A percentile compares a stretch with the other conserved stretches of the same genome.
Evolutionary conservation across 2,329 filamentous ascomycete species (phyloP).

Genomic region (Sclerotinia subarctica): DNA sequence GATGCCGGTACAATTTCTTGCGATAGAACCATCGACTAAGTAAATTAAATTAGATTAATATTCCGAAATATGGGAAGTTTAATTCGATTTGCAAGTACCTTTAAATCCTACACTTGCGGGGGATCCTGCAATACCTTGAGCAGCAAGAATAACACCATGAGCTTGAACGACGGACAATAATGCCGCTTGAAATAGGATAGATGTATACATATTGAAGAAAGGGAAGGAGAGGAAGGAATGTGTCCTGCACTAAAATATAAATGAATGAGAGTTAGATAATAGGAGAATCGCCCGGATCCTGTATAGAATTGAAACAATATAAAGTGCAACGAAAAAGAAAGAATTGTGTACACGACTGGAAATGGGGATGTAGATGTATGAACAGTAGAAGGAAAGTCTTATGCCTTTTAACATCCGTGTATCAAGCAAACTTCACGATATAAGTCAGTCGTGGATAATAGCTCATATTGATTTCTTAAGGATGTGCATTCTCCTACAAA

Average conservation of each 20-base stretch:
- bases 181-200: constrained; percentile 13
- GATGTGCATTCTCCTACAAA: constrained; percentile 5
- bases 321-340: not conserved
- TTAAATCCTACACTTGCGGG: constrained; percentile 18
- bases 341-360: not conserved
- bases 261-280: constrained; percentile 15
- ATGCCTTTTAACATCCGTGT: not conserved
- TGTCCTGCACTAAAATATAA: constrained; percentile 21
- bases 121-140: constrained; percentile 10
- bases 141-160: constrained; percentile 18
- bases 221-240: constrained; percentile 5
- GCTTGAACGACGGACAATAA: constrained; percentile 14
- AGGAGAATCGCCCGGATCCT: constrained; percentile 21
- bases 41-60: not conserved
- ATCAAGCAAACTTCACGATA: not conserved
- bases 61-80: not conserved
- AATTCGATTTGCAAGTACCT: not conserved
- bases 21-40: constrained; percentile 51
- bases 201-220: constrained; percentile 16
- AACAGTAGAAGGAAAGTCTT: not conserved
- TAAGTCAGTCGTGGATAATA: not conserved
- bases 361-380: constrained; percentile 10
- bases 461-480: not conserved
- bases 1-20: constrained; percentile 61
- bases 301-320: constrained; percentile 5